Percentiles rank a stretch among this genome's conserved stretches.
Evolutionary conservation across 2,329 filamentous ascomycete species (phyloP).

Genomic region (Albophoma yamanashiensis): DNA sequence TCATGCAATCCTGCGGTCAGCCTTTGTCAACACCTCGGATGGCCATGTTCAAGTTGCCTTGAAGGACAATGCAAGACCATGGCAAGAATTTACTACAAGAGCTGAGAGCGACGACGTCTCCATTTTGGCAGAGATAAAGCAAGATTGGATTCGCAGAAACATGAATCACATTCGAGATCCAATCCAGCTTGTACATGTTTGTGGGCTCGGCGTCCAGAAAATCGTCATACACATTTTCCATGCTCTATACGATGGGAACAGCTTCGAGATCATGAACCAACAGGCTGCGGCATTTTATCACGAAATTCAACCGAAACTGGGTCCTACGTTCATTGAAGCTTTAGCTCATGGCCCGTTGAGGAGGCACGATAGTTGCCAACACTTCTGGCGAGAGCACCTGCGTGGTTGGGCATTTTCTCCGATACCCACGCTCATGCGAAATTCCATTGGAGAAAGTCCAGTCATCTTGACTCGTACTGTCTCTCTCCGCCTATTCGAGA

Average conservation of each 20-base stretch:
- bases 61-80: conserved; percentile 28
- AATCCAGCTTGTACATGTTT: conserved; percentile 36
- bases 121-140: conserved; percentile 23
- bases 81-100: conserved; percentile 25
- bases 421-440: conserved; percentile 5
- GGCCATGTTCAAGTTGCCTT: conserved; percentile 67
- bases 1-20: conserved; percentile 59
- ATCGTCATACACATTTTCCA: conserved; percentile 70
- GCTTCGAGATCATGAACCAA: conserved; percentile 57
- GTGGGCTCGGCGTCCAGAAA: conserved; percentile 12
- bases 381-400: conserved; percentile 61
- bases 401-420: conserved; percentile 13
- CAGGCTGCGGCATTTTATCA: conserved; percentile 29
- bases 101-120: conserved; percentile 18
- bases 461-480: conserved; percentile 14
- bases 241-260: conserved; percentile 76
- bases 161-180: conserved; percentile 35
- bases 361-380: conserved; percentile 24
- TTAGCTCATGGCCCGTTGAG: conserved; percentile 60
- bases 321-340: conserved; percentile 53
- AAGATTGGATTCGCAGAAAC: conserved; percentile 45
- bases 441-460: background rate
- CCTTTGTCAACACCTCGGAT: conserved; percentile 61
- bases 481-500: conserved; percentile 33
- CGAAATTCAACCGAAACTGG: conserved; percentile 12